Evolutionary conservation across 164 flowering plant species (phyloP), one percentile per base, ranked within the genome.

Genomic region (Umbilicus rupestris): DNA sequence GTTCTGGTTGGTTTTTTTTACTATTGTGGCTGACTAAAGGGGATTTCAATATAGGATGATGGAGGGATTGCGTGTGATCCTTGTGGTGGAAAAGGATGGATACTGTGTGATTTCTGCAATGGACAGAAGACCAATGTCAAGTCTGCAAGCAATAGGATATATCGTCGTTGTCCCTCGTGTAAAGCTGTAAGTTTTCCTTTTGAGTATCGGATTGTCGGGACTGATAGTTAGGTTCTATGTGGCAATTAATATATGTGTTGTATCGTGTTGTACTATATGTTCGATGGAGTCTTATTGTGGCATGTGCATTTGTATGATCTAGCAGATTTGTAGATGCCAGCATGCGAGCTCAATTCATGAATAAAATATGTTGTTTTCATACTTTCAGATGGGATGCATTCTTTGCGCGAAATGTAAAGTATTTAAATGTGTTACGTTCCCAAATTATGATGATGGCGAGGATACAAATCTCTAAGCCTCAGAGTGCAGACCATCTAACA

Each of bases 151-250:
- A 90, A 86, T 39, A 73, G 87, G 46, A 84, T 88, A 28, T 92
- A 87, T 60, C 88, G 96, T 3, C 87, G 98, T 1, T 92, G 98
- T 52, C 98, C 98, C 10, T 66, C 96, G 62, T 92, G 96, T 75
- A 84, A 81, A 87, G 96, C 96, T 65, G 96, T 92, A 78, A 81
- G 92, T 78, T 44, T 5, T 62, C 39, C 26, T 45, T 29, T 59
- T 12, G 37, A 16, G 15, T 41, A 22, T 29, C 28, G 1, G 5
- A n/a, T 49, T 17, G 11, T 12, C 44, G 28, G 20, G n/a, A n/a
- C n/a, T n/a, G n/a, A n/a, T n/a, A n/a, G n/a, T n/a, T n/a, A 17
- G 19, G 29, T 39, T 55, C 0, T 9, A 1, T 30, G 44, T 69
- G 29, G 5, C 3, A 8, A 15, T 3, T 62, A 4, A 19, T 24